phyloP scores from a whole-genome alignment of 208 protist species.

The Wallacemonas sp. region DNA sequence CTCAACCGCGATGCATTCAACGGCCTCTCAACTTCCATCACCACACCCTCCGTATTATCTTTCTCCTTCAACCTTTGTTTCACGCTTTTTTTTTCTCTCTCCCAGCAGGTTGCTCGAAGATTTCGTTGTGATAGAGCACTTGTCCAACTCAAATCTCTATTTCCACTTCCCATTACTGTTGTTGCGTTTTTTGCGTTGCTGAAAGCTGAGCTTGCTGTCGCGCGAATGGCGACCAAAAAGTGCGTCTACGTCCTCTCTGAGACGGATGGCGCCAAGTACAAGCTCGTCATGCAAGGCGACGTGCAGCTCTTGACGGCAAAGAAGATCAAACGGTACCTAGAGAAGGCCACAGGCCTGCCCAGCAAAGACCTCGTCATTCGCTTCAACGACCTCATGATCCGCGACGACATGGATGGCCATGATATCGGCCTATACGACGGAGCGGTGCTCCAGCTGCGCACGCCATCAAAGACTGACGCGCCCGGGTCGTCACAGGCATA shows the following conservation, averaged over 20 bases:
- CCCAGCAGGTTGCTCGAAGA: too few relatives aligned
- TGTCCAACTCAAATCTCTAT: too few relatives aligned
- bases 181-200: constrained; percentile 14
- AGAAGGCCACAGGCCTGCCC: constrained; percentile 50
- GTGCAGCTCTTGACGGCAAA: constrained; percentile 38
- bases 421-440: constrained; percentile 68
- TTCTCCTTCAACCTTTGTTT: too few relatives aligned
- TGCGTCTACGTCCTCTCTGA: constrained; percentile 70
- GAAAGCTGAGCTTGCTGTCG: neutral
- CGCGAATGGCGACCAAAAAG: neutral
- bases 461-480: too few relatives aligned
- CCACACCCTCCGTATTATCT: too few relatives aligned
- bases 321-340: constrained; percentile 77
- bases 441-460: constrained; percentile 46
- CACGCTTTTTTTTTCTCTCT: too few relatives aligned
- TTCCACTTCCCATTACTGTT: constrained; percentile 10
- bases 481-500: too few relatives aligned
- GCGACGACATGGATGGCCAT: constrained; percentile 34
- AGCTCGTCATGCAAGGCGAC: constrained; percentile 79
- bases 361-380: constrained; percentile 45
- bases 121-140: too few relatives aligned
- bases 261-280: constrained; percentile 80
- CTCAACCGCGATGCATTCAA: too few relatives aligned
- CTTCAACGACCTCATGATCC: constrained; percentile 47
- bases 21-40: too few relatives aligned